Evolutionary conservation across 495 filamentous ascomycete genomes (phyloP), one percentile per base, ranked within the genome.

Genomic region (Penicillium simplicissimum): DNA sequence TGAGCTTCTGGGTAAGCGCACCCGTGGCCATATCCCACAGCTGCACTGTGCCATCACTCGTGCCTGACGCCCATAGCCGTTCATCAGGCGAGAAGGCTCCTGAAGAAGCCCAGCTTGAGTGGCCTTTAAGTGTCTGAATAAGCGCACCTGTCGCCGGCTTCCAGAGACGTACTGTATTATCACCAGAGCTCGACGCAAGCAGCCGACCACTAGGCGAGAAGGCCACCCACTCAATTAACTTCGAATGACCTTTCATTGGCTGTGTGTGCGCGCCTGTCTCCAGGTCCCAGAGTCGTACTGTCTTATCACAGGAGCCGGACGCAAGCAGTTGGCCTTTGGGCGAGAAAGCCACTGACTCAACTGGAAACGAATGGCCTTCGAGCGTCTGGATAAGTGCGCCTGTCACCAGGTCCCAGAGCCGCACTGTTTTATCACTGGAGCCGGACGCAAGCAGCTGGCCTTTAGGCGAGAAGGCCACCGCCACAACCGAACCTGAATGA

Each of bases 371-470:
- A 49, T 49, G 35, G 17, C 53, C 53, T 13, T 55, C 34, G 11
- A 55, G 53, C 1, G 53, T 55, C 53, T 55, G 53, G 1, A 0
- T 3, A 0, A 55, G 53, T 0, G 6, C 53, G 53, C 55, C 55
- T 23, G 37, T 58, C 31, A 25, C 38, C 1, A 47, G 2, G 61
- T 77, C 63, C 74, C 70, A 76, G 57, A 76, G 59, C 51, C 56
- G 61, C 37, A 77, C 61, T 35, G 42, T 58, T 1, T 53, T 33
- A 57, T 76, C 70, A 15, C 11, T 0, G 1, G 57, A 66, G 34
- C 53, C 55, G 1, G 68, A 66, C 9, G 66, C 68, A 15, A 71
- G 38, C 1, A 58, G 35, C 33, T 17, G 38, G 37, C 64, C 60
- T 34, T 68, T 54, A 8, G 58, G 62, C 19, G 71, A 75, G 57